Evolutionary conservation across 192 early-diverging fungal species (phyloP), one percentile per base, ranked within the genome.

Genomic region (Entomortierella chlamydospora): DNA sequence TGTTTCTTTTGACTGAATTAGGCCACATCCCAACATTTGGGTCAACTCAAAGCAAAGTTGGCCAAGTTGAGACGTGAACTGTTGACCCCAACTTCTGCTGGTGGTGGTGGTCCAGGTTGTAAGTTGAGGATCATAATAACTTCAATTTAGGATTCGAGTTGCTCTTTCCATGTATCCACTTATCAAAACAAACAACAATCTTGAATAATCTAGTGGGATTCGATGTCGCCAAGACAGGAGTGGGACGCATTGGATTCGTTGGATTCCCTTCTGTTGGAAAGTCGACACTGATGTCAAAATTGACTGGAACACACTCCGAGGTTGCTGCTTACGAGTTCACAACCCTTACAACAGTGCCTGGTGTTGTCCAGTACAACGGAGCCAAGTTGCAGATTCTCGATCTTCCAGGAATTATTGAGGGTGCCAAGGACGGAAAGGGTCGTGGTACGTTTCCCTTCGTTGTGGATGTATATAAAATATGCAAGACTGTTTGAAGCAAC

Each of bases 311-410:
- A 23, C 92, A 95, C 83, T 97, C 95, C 53, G 98, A 97, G 87
- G 95, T 97, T 28, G 96, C 93, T 72, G 95, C 93, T 34, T 96
- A 98, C 69, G 98, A 99, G 83, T 99, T 99, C 87, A 99, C 98
- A 58, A 99, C 98, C n/a, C 86, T 99, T 54, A 98, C 97, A 20
- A 98, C 97, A 11, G 96, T 99, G 20, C 97, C 97, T n/a, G 97
- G 97, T 79, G 90, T 97, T 25, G 78, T 93, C 57, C 92, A 96
- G 69, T 97, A 98, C 83, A 98, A 98, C 84, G 98, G 97, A 58
- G 98, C 98, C 8, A 98, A 99, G 83, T 90, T 99, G 83, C 98
- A 99, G 87, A 96, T 99, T 82, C 90, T 99, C 39, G 98, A 99
- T 94, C 88, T 99, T 80, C 96, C 96, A 2, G 96, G 96, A 57